A percentile compares a stretch with the other conserved stretches of the same genome.
phyloP scores from a whole-genome alignment of 805 yeast species.

The Wickerhamomyces bovis region DNA sequence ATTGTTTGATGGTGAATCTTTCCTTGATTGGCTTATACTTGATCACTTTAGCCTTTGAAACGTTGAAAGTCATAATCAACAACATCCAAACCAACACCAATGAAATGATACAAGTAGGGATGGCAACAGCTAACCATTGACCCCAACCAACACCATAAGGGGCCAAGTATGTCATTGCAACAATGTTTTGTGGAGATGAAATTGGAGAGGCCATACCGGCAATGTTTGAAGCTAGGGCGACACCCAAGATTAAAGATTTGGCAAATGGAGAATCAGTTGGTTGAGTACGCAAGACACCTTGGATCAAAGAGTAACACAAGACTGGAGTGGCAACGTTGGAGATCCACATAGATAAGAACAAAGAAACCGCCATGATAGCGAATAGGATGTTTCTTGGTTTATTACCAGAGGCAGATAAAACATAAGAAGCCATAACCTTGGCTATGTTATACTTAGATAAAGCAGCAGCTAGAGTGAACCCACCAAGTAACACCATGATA shows the following conservation, averaged over 20 bases:
- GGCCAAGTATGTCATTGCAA: constrained; percentile 77
- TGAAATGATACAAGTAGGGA: constrained; percentile 69
- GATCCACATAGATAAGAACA: constrained; percentile 90
- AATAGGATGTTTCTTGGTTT: constrained; percentile 72
- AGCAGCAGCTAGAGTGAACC: constrained; percentile 91
- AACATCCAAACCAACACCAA: constrained; percentile 66
- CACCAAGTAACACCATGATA: constrained; percentile 83
- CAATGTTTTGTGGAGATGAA: constrained; percentile 92
- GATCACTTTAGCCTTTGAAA: constrained; percentile 39
- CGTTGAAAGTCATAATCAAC: constrained; percentile 49
- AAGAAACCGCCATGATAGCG: constrained; percentile 77
- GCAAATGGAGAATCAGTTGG: constrained; percentile 76
- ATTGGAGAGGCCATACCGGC: constrained; percentile 98
- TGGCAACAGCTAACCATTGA: constrained; percentile 83
- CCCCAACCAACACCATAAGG: constrained; percentile 72
- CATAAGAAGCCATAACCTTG: constrained; percentile 78
- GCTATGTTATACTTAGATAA: constrained; percentile 87
- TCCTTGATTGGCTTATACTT: constrained; percentile 51
- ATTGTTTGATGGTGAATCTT: constrained; percentile 62
- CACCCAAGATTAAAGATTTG: constrained; percentile 79
- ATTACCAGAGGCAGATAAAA: constrained; percentile 74
- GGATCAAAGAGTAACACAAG: constrained; percentile 77
- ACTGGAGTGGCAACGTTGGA: constrained; percentile 97
- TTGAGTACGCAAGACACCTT: constrained; percentile 75
- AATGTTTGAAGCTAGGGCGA: constrained; percentile 85